Evolutionary conservation across 495 filamentous ascomycete species (phyloP), one percentile per base, ranked within the genome.

Genomic region (Physcia stellaris): DNA sequence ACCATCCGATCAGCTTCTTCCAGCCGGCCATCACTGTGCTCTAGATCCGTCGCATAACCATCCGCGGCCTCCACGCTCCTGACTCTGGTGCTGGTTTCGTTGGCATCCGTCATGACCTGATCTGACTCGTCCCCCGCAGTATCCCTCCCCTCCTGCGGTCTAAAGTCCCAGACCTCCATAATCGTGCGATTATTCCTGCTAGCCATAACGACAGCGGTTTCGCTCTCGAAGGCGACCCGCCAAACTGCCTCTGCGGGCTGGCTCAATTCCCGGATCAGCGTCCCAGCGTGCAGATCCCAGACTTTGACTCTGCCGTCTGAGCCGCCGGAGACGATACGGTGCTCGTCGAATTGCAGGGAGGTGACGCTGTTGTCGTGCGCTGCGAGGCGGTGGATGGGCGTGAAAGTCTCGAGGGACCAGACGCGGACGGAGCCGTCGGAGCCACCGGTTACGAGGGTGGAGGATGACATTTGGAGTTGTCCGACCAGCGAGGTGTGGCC

Each of bases 311-410:
- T 73, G 7, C 90, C 90, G 61, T 98, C 92, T 50, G 83, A 90
- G 15, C 90, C 90, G 42, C 90, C 90, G 48, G 82, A 90, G 24
- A 98, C 92, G 36, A 98, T 86, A 22, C 90, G 73, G 22, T 77
- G 81, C 52, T 93, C 84, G 52, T 98, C 90, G 51, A 96, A 98
- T 55, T 98, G 90, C 36, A 98, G 66, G 53, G 85, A 93, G 0
- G 92, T 98, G 20, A 98, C 90, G 43, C 85, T 93, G 52, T 98
- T 98, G 55, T 98, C 90, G 48, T 98, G 90, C n/a, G 90, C 90
- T 19, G 90, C 90, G 32, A 96, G 67, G 15, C 90, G 75, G 56
- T 98, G 90, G 31, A 96, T 92, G 1, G 90, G 80, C 24, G 75
- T 76, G 66, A 86, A 86, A 50, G 79, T 80, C 40, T 82, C 75